Evolutionary conservation across 2,329 filamentous ascomycete species (phyloP), one percentile per base, ranked within the genome.

Genomic region (Ophiostoma triangulosporum): DNA sequence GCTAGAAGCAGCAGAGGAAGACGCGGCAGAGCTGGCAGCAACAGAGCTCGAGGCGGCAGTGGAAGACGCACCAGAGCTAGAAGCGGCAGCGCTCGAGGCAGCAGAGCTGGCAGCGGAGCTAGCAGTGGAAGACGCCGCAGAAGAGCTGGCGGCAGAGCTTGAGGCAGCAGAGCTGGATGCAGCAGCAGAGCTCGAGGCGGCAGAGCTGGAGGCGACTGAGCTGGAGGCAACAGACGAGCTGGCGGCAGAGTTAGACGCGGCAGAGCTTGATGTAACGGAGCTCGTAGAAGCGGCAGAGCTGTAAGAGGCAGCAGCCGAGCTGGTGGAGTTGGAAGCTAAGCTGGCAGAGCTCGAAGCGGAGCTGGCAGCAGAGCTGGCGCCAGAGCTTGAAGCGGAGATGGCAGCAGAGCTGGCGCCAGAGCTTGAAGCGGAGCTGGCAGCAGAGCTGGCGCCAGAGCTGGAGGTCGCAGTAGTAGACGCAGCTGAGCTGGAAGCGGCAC

Each of bases 91-190:
- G 33, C n/a, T 20, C n/a, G 35, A 38, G 6, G 35, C 35, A 27
- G 43, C 38, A 24, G 46, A 50, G 17, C 32, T 32, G 9, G 33
- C 38, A n/a, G 52, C 24, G 4, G 35, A 20, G 6, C 31, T 50
- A 12, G 52, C 36, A 15, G 32, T 15, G 20, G 46, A 32, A 26
- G 29, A 24, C 38, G 53, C 32, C 24, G 38, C 15, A 11, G 29
- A 29, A 20, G 50, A 40, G 33, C 33, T 17, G 36, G 36, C n/a
- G 15, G 40, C 49, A 8, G 54, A 52, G 22, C 29, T 43, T 33
- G 49, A 24, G 36, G 36, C n/a, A 24, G 40, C 49, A 8, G 54
- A 52, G 22, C 29, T 43, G 24, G n/a, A n/a, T n/a, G 31, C 51
- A 31, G 26, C 7, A 31, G 29, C 11, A 11, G 40, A 24, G 17